Conservation (phyloP, 495 filamentous ascomycete species). For the Tetracladium marchalianum region DNA sequence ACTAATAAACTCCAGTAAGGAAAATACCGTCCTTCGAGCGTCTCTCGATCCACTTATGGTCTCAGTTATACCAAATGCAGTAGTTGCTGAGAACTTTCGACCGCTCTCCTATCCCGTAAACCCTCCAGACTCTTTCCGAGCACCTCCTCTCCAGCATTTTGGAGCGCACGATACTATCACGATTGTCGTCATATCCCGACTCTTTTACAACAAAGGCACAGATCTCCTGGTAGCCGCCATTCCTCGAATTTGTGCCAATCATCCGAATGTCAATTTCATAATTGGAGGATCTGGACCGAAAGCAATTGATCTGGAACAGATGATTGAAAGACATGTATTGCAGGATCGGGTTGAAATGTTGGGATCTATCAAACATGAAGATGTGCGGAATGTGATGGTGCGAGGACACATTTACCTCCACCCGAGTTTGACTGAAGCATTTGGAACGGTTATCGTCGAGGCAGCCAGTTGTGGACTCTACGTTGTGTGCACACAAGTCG, state of each 20-base stretch:
- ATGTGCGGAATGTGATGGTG: conserved; percentile 98
- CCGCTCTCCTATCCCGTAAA: conserved; percentile 42
- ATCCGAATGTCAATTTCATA: conserved; percentile 93
- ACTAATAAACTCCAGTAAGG: conserved; percentile 54
- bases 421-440: conserved; percentile 89
- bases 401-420: conserved; percentile 94
- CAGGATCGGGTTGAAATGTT: conserved; percentile 90
- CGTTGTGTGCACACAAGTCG: conserved; percentile 92
- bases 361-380: conserved; percentile 86
- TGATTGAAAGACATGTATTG: conserved; percentile 90
- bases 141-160: conserved; percentile 33
- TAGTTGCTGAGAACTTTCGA: conserved; percentile 91
- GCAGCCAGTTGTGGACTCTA: conserved; percentile 92
- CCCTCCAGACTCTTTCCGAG: conserved; percentile 21
- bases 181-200: conserved; percentile 91
- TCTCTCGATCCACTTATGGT: conserved; percentile 94
- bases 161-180: conserved; percentile 82
- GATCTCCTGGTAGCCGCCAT: conserved; percentile 91
- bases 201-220: conserved; percentile 98
- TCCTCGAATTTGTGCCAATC: conserved; percentile 75
- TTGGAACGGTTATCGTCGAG: conserved; percentile 95
- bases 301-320: conserved; percentile 94
- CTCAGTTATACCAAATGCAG: conserved; percentile 93
- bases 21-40: conserved; percentile 92
- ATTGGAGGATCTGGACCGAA: conserved; percentile 94